phyloP scores from a whole-genome alignment of 352 stramenopile species.

The Phytophthora niederhauseri region DNA sequence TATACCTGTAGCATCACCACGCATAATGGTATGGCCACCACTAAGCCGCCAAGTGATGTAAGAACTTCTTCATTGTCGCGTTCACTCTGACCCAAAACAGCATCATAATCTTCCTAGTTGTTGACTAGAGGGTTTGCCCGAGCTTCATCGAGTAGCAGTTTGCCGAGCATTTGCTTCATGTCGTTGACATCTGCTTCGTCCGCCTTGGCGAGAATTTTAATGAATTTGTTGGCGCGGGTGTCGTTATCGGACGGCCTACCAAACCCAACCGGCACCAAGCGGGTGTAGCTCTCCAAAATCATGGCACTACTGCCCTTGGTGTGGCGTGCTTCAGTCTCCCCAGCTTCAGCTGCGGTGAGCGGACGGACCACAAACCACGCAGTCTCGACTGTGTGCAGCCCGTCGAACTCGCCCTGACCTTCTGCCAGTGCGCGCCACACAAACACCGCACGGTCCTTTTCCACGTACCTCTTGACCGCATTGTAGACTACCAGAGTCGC shows the following conservation, averaged over 20 bases:
- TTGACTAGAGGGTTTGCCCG: background rate
- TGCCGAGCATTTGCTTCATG: constrained; percentile 34
- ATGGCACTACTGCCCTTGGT: constrained; percentile 1
- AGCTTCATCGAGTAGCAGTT: constrained; percentile 26
- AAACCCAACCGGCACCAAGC: constrained; percentile 23
- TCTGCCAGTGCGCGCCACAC: constrained; percentile 55
- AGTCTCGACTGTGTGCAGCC: constrained; percentile 55
- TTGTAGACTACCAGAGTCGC: constrained; percentile 25
- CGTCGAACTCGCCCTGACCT: constrained; percentile 38
- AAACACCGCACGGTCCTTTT: constrained; percentile 48
- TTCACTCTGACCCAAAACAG: too few relatives aligned
- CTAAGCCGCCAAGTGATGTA: too few relatives aligned
- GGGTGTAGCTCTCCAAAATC: constrained; percentile 30
- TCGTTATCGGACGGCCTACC: constrained; percentile 25
- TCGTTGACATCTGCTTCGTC: constrained; percentile 31
- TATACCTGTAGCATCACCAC: too few relatives aligned
- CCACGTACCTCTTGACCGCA: constrained; percentile 50
- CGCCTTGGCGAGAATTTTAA: constrained; percentile 27
- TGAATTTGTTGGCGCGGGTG: constrained; percentile 20
- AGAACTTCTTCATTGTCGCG: too few relatives aligned
- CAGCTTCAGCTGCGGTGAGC: background rate
- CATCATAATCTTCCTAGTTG: background rate
- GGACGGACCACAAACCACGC: constrained; percentile 47
- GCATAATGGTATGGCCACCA: too few relatives aligned
- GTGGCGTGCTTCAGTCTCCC: background rate